Conservation (phyloP, 169 alveolate genomes). For the Eimeria zaria region DNA sequence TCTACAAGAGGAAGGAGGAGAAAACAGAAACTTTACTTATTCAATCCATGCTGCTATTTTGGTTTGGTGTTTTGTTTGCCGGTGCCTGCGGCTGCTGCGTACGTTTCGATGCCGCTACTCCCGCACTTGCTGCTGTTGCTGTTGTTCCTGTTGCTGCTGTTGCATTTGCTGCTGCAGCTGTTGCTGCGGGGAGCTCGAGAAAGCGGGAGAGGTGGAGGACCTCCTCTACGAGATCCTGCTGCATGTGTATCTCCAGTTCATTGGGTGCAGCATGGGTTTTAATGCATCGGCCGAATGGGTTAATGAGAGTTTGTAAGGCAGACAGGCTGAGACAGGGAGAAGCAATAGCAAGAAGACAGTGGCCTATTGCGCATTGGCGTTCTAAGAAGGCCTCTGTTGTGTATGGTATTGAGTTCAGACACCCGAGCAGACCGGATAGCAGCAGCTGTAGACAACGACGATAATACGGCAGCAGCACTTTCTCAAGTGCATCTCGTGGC, state of each 20-base stretch:
- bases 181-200: conserved; percentile 2
- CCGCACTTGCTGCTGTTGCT: background rate
- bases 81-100: background rate
- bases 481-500: background rate
- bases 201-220: conserved; percentile 35
- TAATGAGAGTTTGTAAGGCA: background rate
- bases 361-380: background rate
- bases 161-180: background rate
- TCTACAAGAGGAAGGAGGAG: background rate
- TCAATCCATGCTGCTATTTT: background rate
- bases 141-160: background rate
- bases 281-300: background rate
- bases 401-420: background rate
- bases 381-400: background rate
- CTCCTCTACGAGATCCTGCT: conserved; percentile 62
- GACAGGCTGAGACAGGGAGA: background rate
- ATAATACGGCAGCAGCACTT: conserved; percentile 52
- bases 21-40: background rate
- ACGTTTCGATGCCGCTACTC: background rate
- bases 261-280: conserved; percentile 11
- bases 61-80: background rate
- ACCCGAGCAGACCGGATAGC: conserved; percentile 28
- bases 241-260: conserved; percentile 44
- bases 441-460: conserved; percentile 64
- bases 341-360: conserved; percentile 10